Evolutionary conservation across 2,329 filamentous ascomycete genomes (phyloP).

Genomic region (Saccharata proteae): DNA sequence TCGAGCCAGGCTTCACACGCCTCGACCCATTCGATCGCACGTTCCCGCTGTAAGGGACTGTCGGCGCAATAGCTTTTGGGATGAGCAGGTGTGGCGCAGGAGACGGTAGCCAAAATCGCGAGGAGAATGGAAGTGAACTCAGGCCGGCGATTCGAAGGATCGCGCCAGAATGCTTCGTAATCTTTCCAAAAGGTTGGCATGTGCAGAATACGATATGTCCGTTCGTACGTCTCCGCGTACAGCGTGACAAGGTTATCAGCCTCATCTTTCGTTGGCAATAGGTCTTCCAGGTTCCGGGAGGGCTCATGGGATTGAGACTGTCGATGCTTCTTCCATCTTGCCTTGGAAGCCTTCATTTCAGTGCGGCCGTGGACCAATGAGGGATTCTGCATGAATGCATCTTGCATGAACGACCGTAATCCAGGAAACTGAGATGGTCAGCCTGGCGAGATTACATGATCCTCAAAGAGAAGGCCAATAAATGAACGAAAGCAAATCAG

Average conservation of each 20-base stretch:
- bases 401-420: constrained; percentile 14
- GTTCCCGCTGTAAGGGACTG: constrained; percentile 28
- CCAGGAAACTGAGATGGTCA: constrained; percentile 21
- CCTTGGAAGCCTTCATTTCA: constrained; percentile 20
- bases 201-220: constrained; percentile 12
- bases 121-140: constrained; percentile 30
- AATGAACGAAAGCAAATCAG: too few species aligned
- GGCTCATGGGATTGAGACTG: background rate
- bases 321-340: constrained; percentile 7
- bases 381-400: constrained; percentile 15
- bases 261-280: constrained; percentile 3
- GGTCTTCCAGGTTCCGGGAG: background rate
- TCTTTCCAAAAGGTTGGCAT: constrained; percentile 15
- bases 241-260: constrained; percentile 6
- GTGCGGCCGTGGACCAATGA: constrained; percentile 18
- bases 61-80: constrained; percentile 29
- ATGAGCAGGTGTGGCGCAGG: constrained; percentile 13
- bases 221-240: constrained; percentile 6
- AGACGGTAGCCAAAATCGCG: constrained; percentile 26
- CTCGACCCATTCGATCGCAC: constrained; percentile 25
- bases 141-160: constrained; percentile 8
- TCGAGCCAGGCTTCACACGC: constrained; percentile 30
- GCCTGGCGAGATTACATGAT: too few species aligned
- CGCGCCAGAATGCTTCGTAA: constrained; percentile 10
- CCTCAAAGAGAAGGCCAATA: background rate